Evolutionary conservation across 768 basidiomycete genomes (phyloP).

Genomic region (Tubosaeta brunneosetosa): DNA sequence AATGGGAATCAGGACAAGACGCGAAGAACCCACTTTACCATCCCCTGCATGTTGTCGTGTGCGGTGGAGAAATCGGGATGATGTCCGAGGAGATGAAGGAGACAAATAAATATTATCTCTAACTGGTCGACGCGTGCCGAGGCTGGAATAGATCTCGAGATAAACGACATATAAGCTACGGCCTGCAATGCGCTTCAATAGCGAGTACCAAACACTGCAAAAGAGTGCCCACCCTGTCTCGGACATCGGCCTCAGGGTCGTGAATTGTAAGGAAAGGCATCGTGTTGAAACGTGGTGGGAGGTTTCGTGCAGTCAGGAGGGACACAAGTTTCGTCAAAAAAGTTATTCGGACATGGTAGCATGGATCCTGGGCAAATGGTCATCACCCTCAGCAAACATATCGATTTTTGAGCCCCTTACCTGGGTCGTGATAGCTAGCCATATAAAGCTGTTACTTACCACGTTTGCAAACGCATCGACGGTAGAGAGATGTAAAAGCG

Average conservation of each 20-base stretch:
- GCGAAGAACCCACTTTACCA: conserved; percentile 62
- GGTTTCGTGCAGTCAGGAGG: conserved; percentile 58
- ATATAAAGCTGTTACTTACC: conserved; percentile 59
- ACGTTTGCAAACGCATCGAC: conserved; percentile 52
- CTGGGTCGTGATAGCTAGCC: conserved; percentile 71
- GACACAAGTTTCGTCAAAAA: conserved; percentile 74
- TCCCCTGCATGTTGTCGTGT: conserved; percentile 66
- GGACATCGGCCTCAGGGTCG: conserved; percentile 85
- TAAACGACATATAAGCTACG: conserved; percentile 48
- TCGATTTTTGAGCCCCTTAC: conserved; percentile 36
- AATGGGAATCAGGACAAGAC: background rate
- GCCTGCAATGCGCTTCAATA: conserved; percentile 38
- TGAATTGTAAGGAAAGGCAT: conserved; percentile 86
- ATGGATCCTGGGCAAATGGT: conserved; percentile 60
- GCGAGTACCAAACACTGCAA: background rate
- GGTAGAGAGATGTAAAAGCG: conserved; percentile 71
- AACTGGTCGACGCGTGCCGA: conserved; percentile 60
- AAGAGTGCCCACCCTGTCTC: conserved; percentile 46
- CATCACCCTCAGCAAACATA: background rate
- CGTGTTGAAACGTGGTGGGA: conserved; percentile 71
- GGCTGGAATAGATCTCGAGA: conserved; percentile 44
- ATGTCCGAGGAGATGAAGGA: conserved; percentile 85
- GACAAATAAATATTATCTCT: conserved; percentile 79
- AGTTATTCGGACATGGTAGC: conserved; percentile 74
- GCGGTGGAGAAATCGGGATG: conserved; percentile 84